Percentiles rank a stretch among this genome's conserved stretches.
Evolutionary conservation across 2,329 filamentous ascomycete genomes (phyloP).

Genomic region (Clarireedia hainanense): DNA sequence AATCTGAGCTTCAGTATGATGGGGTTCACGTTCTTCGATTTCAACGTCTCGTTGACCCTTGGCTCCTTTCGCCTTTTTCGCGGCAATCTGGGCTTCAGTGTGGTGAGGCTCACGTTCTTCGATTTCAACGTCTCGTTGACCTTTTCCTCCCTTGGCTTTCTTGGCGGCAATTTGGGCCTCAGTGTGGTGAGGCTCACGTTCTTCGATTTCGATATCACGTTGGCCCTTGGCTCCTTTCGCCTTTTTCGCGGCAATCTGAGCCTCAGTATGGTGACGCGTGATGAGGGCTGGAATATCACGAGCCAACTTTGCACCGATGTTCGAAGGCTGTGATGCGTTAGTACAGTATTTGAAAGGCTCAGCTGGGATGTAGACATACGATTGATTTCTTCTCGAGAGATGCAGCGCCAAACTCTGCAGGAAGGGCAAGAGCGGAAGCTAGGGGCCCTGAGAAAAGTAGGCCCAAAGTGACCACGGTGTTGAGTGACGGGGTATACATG

Average conservation of each 20-base stretch:
- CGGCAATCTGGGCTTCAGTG: conserved; percentile 19
- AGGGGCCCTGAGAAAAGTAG: conserved; percentile 24
- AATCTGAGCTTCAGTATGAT: too few relatives aligned
- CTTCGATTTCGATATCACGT: too few relatives aligned
- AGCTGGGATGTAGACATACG: neutral
- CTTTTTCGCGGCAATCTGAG: conserved; percentile 17
- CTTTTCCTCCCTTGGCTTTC: conserved; percentile 9
- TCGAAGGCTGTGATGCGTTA: neutral
- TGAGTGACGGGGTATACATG: conserved; percentile 25
- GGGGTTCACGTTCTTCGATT: too few relatives aligned
- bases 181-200: too few relatives aligned
- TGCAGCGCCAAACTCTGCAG: neutral
- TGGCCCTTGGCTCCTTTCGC: conserved; percentile 8
- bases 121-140: conserved; percentile 6
- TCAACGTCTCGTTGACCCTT: too few relatives aligned
- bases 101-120: conserved; percentile 13
- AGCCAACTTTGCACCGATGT: neutral
- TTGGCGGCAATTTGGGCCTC: conserved; percentile 18
- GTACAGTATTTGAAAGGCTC: neutral
- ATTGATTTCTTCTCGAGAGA: conserved; percentile 14
- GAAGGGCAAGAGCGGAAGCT: conserved; percentile 15
- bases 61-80: conserved; percentile 13
- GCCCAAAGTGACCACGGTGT: conserved; percentile 21
- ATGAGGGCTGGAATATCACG: conserved; percentile 5
- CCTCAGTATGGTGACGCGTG: conserved; percentile 11